These are phyloP conservation scores for rapeseed (Brassica napus) DNA, from an alignment of 345 rosid species.

Conservation along the genomic window DNA sequence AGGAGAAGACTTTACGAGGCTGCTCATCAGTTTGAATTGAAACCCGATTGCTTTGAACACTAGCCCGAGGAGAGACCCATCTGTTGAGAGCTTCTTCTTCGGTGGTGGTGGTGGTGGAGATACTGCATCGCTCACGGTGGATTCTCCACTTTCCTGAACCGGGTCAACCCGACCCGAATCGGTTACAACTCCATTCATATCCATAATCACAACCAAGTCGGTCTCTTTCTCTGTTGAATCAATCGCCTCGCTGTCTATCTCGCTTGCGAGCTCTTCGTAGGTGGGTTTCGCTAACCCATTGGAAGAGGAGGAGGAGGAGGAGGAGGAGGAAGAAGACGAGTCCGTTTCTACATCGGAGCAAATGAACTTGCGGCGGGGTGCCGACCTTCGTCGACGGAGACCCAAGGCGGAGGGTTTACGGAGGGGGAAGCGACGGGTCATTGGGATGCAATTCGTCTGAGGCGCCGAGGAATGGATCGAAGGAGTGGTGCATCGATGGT, in stretches of 20 bases:
- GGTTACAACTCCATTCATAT: conserved; percentile 15
- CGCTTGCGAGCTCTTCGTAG: conserved; percentile 25
- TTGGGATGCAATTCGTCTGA: conserved; percentile 50
- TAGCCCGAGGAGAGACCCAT: conserved; percentile 46
- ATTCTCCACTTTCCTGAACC: conserved; percentile 27
- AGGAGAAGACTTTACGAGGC: conserved; percentile 51
- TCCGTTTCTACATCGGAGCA: neutral
- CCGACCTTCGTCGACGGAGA: conserved; percentile 43
- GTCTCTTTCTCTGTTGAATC: conserved; percentile 3
- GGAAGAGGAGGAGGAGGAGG: conserved; percentile 11
- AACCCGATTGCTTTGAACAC: conserved; percentile 67
- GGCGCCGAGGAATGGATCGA: conserved; percentile 55
- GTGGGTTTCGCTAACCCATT: neutral
- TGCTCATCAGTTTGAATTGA: conserved; percentile 55
- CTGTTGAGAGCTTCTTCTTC: conserved; percentile 26
- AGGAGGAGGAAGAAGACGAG: neutral
- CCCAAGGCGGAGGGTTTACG: conserved; percentile 31
- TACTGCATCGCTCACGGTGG: conserved; percentile 20
- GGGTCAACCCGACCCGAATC: conserved; percentile 36
- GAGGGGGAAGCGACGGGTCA: conserved; percentile 34
- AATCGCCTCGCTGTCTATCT: neutral
- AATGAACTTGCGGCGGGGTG: conserved; percentile 3
- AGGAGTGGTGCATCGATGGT: conserved; percentile 11
- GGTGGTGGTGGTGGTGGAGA: neutral
- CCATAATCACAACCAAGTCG: conserved; percentile 11